These are phyloP conservation scores for Adansonia digitata DNA, from an alignment of 345 rosid genomes.

Conservation along the genomic window DNA sequence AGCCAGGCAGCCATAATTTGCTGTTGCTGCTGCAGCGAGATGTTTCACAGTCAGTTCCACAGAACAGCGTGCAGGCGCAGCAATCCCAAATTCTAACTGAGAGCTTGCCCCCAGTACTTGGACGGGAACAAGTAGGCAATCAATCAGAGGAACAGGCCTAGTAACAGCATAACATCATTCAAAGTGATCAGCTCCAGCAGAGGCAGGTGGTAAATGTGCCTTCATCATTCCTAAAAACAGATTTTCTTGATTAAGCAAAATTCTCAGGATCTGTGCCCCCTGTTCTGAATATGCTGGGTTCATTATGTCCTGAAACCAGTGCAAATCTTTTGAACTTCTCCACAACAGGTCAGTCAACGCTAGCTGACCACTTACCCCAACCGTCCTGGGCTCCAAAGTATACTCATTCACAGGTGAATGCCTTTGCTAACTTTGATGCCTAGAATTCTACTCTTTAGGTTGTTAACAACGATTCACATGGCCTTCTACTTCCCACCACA, in stretches of 20 bases:
- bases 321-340: constrained; percentile 51
- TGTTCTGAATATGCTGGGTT: constrained; percentile 39
- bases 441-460: constrained; percentile 45
- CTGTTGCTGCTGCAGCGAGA: constrained; percentile 48
- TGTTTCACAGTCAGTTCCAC: constrained; percentile 37
- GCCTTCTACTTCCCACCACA: constrained; percentile 54
- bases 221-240: constrained; percentile 50
- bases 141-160: constrained; percentile 41
- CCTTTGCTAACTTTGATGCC: constrained; percentile 37
- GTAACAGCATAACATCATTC: constrained; percentile 35
- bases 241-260: constrained; percentile 38
- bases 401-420: constrained; percentile 34
- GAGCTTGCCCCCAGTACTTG: constrained; percentile 37
- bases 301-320: constrained; percentile 39
- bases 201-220: constrained; percentile 45
- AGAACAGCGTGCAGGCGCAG: constrained; percentile 40
- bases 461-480: constrained; percentile 53
- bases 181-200: constrained; percentile 46
- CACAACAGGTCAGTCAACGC: constrained; percentile 46
- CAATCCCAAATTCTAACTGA: constrained; percentile 39
- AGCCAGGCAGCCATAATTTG: constrained; percentile 43
- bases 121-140: constrained; percentile 45
- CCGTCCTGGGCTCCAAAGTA: constrained; percentile 49
- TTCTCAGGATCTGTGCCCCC: constrained; percentile 34
- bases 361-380: constrained; percentile 46